Evolutionary conservation across 164 flowering plant genomes (phyloP).

Genomic region (Nymphaea thermarum): DNA sequence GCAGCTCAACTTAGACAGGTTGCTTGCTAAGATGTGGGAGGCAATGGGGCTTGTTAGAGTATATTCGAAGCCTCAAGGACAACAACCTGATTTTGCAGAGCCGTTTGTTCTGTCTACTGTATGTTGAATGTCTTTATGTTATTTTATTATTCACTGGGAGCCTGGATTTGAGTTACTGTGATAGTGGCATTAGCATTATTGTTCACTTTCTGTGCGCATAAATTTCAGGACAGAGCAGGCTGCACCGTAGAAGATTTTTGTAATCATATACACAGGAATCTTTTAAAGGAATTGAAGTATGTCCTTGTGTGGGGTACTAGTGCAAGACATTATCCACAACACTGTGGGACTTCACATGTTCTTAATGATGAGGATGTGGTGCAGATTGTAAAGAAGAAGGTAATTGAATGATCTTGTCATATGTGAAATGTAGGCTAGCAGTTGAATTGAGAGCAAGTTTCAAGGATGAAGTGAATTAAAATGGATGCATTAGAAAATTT

Average conservation of each 20-base stretch:
- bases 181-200: not conserved
- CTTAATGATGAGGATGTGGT: slow-evolving; percentile 97
- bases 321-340: slow-evolving; percentile 94
- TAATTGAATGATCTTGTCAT: slow-evolving; percentile 2
- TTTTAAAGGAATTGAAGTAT: slow-evolving; percentile 89
- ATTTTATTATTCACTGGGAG: not conserved
- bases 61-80: slow-evolving; percentile 97
- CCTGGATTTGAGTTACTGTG: not conserved
- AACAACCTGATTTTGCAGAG: slow-evolving; percentile 92
- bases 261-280: slow-evolving; percentile 84
- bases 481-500: no score
- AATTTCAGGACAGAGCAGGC: slow-evolving; percentile 87
- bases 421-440: not conserved
- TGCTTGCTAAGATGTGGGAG: slow-evolving; percentile 95
- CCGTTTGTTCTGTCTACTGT: slow-evolving; percentile 93
- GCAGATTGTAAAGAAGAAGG: slow-evolving; percentile 99
- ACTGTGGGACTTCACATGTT: slow-evolving; percentile 81
- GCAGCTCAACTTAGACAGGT: slow-evolving; percentile 91
- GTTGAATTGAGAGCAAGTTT: no score
- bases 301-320: slow-evolving; percentile 95
- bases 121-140: slow-evolving; percentile 18
- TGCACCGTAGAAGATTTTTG: slow-evolving; percentile 93
- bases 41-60: slow-evolving; percentile 96
- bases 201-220: not conserved
- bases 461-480: no score